A percentile compares a stretch with the other conserved stretches of the same genome.
phyloP scores from a whole-genome alignment of 2,329 filamentous ascomycete genomes.

The Ramularia endophylla region DNA sequence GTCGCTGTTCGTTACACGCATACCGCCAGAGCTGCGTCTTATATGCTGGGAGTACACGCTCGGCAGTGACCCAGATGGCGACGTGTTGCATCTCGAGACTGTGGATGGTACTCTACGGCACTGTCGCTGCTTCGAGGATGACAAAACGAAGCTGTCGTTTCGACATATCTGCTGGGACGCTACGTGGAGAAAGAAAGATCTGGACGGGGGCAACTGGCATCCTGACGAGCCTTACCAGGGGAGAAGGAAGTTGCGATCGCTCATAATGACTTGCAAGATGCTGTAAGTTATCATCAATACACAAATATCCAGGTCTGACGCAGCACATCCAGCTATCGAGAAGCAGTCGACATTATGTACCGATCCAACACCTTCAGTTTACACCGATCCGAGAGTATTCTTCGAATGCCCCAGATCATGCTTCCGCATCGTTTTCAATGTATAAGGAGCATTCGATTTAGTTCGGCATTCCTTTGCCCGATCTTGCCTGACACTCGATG shows the following conservation, averaged over 20 bases:
- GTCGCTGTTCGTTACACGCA: not conserved
- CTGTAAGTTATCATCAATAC: not conserved
- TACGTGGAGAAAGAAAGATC: not conserved
- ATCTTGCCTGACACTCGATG: not conserved
- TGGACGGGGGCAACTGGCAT: not conserved
- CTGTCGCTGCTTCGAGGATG: constrained; percentile 4
- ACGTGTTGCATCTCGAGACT: constrained; percentile 6
- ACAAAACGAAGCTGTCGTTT: not conserved
- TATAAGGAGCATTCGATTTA: constrained; percentile 4
- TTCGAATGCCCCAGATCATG: constrained; percentile 2
- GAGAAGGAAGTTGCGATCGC: not conserved
- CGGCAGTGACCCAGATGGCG: constrained; percentile 2
- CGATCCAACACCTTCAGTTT: constrained; percentile 6
- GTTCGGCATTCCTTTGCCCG: not conserved
- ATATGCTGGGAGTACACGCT: constrained; percentile 6
- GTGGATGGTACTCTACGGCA: constrained; percentile 2
- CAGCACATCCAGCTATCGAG: not conserved
- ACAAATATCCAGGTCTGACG: not conserved
- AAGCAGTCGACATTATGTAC: constrained; percentile 6
- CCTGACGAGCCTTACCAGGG: not conserved
- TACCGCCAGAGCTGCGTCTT: constrained; percentile 6
- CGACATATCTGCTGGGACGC: constrained; percentile 5
- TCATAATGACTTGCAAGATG: constrained; percentile 5
- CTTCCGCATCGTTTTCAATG: constrained; percentile 2
- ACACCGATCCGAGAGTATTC: not conserved